Percentiles rank a stretch among this genome's conserved stretches.
Evolutionary conservation across 441 rosid genomes (phyloP).

Genomic region (Pelargonium cotyledonis): DNA sequence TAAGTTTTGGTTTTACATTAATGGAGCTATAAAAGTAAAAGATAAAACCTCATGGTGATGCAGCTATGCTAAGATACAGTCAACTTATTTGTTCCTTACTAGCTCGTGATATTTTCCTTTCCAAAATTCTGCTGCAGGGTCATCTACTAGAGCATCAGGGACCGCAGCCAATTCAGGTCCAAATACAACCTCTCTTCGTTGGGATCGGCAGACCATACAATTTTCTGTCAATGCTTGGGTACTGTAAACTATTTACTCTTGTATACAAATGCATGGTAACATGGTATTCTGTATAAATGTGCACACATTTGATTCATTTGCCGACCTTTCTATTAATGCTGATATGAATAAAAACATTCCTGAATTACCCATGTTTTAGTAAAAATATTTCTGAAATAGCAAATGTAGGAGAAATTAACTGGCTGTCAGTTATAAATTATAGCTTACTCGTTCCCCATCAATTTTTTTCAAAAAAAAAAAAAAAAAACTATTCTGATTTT

Average conservation of each 20-base stretch:
- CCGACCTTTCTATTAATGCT: neutral
- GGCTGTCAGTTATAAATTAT: neutral
- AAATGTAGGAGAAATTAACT: too few species aligned
- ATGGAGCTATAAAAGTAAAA: conserved; percentile 2
- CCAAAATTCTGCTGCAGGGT: conserved; percentile 39
- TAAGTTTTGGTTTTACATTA: neutral
- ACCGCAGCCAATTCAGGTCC: conserved; percentile 50
- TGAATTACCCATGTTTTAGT: neutral
- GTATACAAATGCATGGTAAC: neutral
- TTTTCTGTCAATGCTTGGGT: conserved; percentile 99
- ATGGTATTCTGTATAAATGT: neutral
- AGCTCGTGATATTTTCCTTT: conserved; percentile 5
- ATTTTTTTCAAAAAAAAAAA: neutral
- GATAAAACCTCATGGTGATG: neutral
- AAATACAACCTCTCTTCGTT: conserved; percentile 54
- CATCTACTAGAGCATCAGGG: conserved; percentile 55
- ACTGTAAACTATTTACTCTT: conserved; percentile 12
- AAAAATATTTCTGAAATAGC: too few species aligned
- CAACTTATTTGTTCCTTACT: conserved; percentile 8
- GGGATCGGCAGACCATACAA: conserved; percentile 84
- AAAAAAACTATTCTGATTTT: neutral
- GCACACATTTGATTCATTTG: neutral
- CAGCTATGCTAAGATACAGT: neutral
- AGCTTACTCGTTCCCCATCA: neutral
- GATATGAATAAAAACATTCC: neutral